Evolutionary conservation across 2,329 filamentous ascomycete genomes (phyloP), one percentile per base, ranked within the genome.

Genomic region (Aspergillus cejpii): DNA sequence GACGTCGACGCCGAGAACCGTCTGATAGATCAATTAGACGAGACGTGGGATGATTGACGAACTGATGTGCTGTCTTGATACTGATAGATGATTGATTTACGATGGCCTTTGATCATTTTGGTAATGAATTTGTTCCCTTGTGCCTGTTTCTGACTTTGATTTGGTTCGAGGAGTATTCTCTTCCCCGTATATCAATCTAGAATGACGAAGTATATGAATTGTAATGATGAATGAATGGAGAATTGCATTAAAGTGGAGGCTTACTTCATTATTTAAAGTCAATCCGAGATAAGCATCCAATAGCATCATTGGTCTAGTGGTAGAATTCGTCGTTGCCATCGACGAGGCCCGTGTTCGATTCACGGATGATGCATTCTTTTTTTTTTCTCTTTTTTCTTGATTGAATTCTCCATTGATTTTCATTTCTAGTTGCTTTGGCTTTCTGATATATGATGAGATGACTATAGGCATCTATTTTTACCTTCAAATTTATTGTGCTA

Each of bases 21-120:
- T 51, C 70, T 97, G 57, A 97, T 98, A 64, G 91, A 97, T 65
- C 88, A 96, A 67, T 74, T 96, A 48, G 92, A 97, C 60, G 91
- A 97, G 66, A 90, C 96, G 64, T 97, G 91, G 91, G 90, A 96
- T 57, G 90, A 95, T 54, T 72, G 46, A 54, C 4, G 23, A 15
- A 20, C 23, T 17, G 43, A 5, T 24, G 21, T 8, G 36, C 23
- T n/a, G n/a, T n/a, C n/a, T n/a, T n/a, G n/a, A n/a, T n/a, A n/a
- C 14, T 36, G 37, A 26, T 41, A 28, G 7, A 15, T 17, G 24
- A 41, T 33, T 41, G 39, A 11, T 15, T 38, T n/a, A 24, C 26
- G 21, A 47, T 47, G 39, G 6, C 39, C 3, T 24, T 24, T 24
- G 5, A 4, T 24, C 5, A 8, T 24, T 24, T 24, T 24, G 8